These are phyloP conservation scores for Aspergillus phoenicis DNA, from an alignment of 2,329 filamentous ascomycete genomes.

Conservation along the genomic window DNA sequence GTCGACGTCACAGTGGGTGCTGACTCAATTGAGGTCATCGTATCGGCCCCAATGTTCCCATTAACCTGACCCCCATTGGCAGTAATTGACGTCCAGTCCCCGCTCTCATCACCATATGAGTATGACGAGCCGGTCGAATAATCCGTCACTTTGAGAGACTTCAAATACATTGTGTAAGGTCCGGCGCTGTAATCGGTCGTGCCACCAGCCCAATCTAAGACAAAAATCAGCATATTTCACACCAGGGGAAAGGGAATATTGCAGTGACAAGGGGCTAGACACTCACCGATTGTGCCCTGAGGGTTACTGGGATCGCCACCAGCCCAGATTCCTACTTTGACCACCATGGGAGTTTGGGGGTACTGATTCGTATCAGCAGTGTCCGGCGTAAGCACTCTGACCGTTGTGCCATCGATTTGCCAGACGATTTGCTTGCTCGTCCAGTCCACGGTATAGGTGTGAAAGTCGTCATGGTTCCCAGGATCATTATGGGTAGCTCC, in stretches of 20 bases:
- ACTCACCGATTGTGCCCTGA: constrained; percentile 71
- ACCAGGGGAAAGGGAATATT: too few species aligned
- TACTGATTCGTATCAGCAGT: constrained; percentile 74
- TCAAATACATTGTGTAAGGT: constrained; percentile 84
- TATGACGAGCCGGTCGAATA: constrained; percentile 92
- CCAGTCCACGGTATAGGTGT: constrained; percentile 93
- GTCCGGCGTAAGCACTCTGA: constrained; percentile 71
- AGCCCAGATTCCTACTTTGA: constrained; percentile 90
- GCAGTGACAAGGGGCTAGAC: not conserved
- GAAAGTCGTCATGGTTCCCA: constrained; percentile 72
- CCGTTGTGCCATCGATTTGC: constrained; percentile 75
- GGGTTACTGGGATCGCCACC: constrained; percentile 82
- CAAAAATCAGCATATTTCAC: constrained; percentile 16
- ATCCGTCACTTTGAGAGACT: constrained; percentile 75
- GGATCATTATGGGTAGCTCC: constrained; percentile 73
- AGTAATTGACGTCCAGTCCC: constrained; percentile 78
- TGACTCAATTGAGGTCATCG: constrained; percentile 44
- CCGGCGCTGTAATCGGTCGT: constrained; percentile 79
- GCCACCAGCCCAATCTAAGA: constrained; percentile 76
- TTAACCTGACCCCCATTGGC: constrained; percentile 79
- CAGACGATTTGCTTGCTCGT: constrained; percentile 81
- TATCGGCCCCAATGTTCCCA: constrained; percentile 54
- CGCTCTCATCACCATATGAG: constrained; percentile 75
- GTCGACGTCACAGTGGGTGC: constrained; percentile 67
- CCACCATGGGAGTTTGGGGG: constrained; percentile 91